A percentile compares a stretch with the other conserved stretches of the same genome.
Evolutionary conservation across 495 filamentous ascomycete genomes (phyloP).

Genomic region (Pseudoneurospora amorphoporcata): DNA sequence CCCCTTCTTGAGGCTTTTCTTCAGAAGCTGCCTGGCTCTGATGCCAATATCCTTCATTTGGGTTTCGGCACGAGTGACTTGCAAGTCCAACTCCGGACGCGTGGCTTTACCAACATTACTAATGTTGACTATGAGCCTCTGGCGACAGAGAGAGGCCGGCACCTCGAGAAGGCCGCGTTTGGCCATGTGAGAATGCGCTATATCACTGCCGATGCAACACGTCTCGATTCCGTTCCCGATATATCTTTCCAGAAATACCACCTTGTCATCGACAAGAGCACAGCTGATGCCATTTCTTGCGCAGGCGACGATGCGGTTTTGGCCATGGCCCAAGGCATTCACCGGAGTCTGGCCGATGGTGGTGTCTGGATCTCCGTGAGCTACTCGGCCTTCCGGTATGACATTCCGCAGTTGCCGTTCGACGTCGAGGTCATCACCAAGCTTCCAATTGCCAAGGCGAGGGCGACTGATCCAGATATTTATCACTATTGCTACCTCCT

Average conservation of each 20-base stretch:
- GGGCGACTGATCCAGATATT: conserved; percentile 26
- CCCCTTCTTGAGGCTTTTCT: conserved; percentile 22
- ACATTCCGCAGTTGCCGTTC: conserved; percentile 20
- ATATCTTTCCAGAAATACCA: conserved; percentile 8
- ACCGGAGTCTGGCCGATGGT: conserved; percentile 11
- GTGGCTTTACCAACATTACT: conserved; percentile 24
- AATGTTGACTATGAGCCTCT: conserved; percentile 35
- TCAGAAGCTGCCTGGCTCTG: not conserved
- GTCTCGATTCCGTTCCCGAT: conserved; percentile 4
- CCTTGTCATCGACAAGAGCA: conserved; percentile 33
- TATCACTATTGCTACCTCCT: conserved; percentile 29
- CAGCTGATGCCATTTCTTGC: conserved; percentile 32
- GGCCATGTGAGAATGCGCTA: conserved; percentile 28
- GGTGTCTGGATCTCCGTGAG: conserved; percentile 34
- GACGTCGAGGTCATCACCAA: conserved; percentile 22
- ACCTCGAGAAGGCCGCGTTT: conserved; percentile 21
- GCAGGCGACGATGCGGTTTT: conserved; percentile 18
- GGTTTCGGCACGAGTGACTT: conserved; percentile 35
- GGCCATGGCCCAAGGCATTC: conserved; percentile 19
- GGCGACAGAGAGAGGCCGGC: conserved; percentile 24
- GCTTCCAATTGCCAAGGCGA: conserved; percentile 24
- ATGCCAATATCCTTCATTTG: conserved; percentile 23
- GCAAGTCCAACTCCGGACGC: conserved; percentile 23
- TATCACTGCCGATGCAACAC: conserved; percentile 25
- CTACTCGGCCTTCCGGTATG: conserved; percentile 26